Conservation (phyloP, 495 filamentous ascomycete species). For the Arthonia radiata region DNA sequence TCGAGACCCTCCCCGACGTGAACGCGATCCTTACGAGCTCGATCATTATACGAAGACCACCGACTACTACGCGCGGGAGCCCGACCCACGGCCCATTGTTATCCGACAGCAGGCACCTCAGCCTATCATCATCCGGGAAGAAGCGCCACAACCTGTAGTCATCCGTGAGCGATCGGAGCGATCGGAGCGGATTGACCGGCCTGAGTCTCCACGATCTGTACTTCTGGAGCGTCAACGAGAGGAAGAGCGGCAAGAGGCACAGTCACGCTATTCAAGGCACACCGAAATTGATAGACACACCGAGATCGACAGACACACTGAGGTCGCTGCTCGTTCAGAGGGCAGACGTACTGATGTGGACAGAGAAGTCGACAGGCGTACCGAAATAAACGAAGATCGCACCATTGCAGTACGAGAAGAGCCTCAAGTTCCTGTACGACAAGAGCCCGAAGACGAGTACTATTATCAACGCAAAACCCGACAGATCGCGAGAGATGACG, state of each 20-base stretch:
- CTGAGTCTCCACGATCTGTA: no score
- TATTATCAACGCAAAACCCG: constrained; percentile 37
- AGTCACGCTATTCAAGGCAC: no score
- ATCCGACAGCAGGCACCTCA: constrained; percentile 41
- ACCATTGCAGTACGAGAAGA: constrained; percentile 18
- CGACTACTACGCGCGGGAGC: constrained; percentile 37
- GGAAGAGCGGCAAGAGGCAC: constrained; percentile 41
- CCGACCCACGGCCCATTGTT: constrained; percentile 32
- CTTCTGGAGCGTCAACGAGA: no score
- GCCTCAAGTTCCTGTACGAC: constrained; percentile 12
- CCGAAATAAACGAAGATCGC: constrained; percentile 24
- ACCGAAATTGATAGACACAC: constrained; percentile 41
- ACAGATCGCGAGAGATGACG: constrained; percentile 16
- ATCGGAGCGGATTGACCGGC: no score
- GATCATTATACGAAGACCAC: constrained; percentile 40
- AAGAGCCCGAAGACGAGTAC: constrained; percentile 32
- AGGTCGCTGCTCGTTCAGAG: no score
- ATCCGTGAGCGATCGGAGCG: constrained; percentile 26
- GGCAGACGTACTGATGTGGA: constrained; percentile 41
- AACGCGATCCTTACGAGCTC: constrained; percentile 18
- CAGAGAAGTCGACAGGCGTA: constrained; percentile 42
- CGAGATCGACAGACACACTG: constrained; percentile 42
- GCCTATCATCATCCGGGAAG: constrained; percentile 47
- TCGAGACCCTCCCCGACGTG: constrained; percentile 4
- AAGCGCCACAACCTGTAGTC: constrained; percentile 39